Conservation (phyloP, 306 rosid genomes). For the Fragaria iinumae region DNA sequence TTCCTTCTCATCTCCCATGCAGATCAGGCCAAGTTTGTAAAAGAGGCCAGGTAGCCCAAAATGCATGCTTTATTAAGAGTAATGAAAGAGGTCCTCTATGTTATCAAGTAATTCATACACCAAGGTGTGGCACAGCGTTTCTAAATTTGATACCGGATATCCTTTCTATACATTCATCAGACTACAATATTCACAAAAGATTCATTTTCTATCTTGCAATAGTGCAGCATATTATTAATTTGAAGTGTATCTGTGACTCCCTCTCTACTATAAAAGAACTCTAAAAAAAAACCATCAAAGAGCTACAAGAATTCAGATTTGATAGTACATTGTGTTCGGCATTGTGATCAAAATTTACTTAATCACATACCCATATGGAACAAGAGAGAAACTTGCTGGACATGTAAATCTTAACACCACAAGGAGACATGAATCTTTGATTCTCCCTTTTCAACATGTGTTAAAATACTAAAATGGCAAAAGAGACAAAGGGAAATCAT, state of each 20-base stretch:
- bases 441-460: not conserved
- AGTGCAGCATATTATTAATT: not conserved
- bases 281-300: not conserved
- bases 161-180: not conserved
- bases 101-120: not conserved
- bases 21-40: not conserved
- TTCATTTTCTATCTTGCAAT: not conserved
- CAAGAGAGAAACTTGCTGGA: conserved; percentile 7
- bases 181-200: not conserved
- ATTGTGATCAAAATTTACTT: not conserved
- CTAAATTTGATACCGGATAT: not conserved
- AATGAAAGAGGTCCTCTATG: not conserved
- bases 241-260: not conserved
- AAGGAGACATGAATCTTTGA: conserved; percentile 1
- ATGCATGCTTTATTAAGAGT: not conserved
- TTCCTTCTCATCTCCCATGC: not conserved
- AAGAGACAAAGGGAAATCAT: not conserved
- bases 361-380: not conserved
- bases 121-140: not conserved
- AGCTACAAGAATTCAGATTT: not conserved
- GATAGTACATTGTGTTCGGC: not conserved
- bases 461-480: not conserved
- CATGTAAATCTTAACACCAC: not conserved
- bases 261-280: not conserved
- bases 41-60: not conserved